Conservation (phyloP, 1,284 basidiomycete species). For the Phellopilus nigrolimitatus region DNA sequence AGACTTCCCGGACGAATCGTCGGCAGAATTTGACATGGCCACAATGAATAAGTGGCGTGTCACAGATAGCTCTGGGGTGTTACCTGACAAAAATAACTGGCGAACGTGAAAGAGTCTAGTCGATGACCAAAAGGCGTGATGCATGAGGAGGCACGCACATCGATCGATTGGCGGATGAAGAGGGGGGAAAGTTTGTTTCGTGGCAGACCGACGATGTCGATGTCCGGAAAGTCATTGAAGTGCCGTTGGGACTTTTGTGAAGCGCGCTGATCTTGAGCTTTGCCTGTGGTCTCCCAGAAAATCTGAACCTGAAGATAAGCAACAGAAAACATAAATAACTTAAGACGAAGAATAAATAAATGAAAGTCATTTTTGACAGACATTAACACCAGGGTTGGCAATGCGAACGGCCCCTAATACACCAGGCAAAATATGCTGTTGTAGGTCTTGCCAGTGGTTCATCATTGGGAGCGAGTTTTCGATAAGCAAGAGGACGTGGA, state of each 20-base stretch:
- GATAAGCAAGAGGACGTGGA: slow-evolving; percentile 21
- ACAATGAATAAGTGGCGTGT: slow-evolving; percentile 20
- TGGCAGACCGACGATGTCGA: slow-evolving; percentile 20
- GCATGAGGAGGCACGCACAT: slow-evolving; percentile 11
- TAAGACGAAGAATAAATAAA: neutral
- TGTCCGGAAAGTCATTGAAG: slow-evolving; percentile 21
- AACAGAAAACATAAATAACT: neutral
- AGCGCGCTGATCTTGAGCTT: slow-evolving; percentile 15
- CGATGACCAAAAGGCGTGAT: neutral
- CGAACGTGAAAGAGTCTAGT: neutral
- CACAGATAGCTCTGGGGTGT: slow-evolving; percentile 6
- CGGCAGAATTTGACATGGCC: slow-evolving; percentile 20
- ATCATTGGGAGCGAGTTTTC: slow-evolving; percentile 21
- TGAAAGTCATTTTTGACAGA: slow-evolving; percentile 1
- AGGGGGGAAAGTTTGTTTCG: slow-evolving; percentile 19
- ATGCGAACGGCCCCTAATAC: slow-evolving; percentile 20
- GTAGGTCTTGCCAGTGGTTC: slow-evolving; percentile 19
- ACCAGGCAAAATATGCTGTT: slow-evolving; percentile 18
- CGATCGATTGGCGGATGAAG: slow-evolving; percentile 21
- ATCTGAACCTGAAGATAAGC: slow-evolving; percentile 15
- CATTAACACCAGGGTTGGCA: slow-evolving; percentile 19
- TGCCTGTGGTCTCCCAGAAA: slow-evolving; percentile 21
- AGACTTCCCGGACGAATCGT: slow-evolving; percentile 11
- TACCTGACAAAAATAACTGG: slow-evolving; percentile 15
- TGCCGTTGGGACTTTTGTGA: slow-evolving; percentile 16